Percentiles rank a stretch among this genome's conserved stretches.
phyloP scores from a whole-genome alignment of 352 stramenopile genomes.

The Globisporangium acanthophoron region DNA sequence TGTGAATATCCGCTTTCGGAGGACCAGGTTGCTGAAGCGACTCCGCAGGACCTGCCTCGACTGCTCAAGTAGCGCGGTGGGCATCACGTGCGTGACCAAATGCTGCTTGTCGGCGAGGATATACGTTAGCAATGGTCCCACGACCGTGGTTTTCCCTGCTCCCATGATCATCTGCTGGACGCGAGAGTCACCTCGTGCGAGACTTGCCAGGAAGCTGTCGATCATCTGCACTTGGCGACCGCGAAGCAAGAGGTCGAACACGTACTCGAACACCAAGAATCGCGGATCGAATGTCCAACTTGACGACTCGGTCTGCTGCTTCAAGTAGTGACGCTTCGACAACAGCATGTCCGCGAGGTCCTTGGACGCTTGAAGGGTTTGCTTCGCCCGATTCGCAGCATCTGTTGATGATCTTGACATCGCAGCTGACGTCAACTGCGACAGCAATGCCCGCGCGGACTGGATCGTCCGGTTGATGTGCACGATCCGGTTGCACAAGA shows the following conservation, averaged over 20 bases:
- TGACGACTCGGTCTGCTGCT: conserved; percentile 11
- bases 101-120: conserved; percentile 95
- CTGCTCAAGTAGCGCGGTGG: conserved; percentile 97
- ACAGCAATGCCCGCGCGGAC: conserved; percentile 28
- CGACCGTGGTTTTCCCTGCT: conserved; percentile 99
- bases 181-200: conserved; percentile 63
- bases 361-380: conserved; percentile 75
- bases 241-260: conserved; percentile 97
- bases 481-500: conserved; percentile 79
- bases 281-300: conserved; percentile 93
- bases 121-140: conserved; percentile 97
- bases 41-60: conserved; percentile 96
- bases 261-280: conserved; percentile 99
- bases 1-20: conserved; percentile 98
- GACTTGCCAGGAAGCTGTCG: conserved; percentile 94
- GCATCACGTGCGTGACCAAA: conserved; percentile 97
- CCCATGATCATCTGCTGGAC: conserved; percentile 99
- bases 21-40: conserved; percentile 95
- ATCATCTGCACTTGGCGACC: conserved; percentile 99
- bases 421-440: conserved; percentile 13
- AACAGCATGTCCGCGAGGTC: conserved; percentile 72
- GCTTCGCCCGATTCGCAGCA: conserved; percentile 35
- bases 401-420: background rate
- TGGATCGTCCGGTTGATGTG: conserved; percentile 78
- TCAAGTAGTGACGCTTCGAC: conserved; percentile 73